A percentile compares a stretch with the other conserved stretches of the same genome.
phyloP scores from a whole-genome alignment of 75 land plant species.

The Sequoia sempervirens region DNA sequence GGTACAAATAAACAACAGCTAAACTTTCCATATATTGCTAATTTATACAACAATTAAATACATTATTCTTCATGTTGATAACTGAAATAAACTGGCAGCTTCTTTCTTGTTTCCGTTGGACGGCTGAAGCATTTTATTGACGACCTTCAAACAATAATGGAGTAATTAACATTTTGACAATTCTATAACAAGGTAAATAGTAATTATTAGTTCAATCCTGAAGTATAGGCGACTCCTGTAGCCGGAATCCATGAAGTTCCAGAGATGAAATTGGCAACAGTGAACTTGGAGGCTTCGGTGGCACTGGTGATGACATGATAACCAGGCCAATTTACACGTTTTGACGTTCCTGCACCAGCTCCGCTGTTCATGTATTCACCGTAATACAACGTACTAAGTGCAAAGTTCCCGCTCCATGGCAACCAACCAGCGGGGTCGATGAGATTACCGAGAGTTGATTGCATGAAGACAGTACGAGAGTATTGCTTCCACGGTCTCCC shows the following conservation, averaged over 20 bases:
- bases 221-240: not conserved
- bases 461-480: conserved; percentile 9
- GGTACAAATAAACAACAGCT: too few species aligned
- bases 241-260: conserved; percentile 4
- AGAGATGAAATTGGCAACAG: not conserved
- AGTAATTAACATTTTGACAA: too few species aligned
- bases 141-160: not conserved
- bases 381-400: not conserved
- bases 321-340: not conserved
- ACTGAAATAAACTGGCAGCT: too few species aligned
- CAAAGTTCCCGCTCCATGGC: not conserved
- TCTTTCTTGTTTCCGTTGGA: too few species aligned
- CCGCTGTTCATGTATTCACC: conserved; percentile 4
- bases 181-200: not conserved
- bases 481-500: conserved; percentile 11
- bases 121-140: not conserved
- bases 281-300: not conserved
- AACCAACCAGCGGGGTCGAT: conserved; percentile 4
- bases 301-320: not conserved
- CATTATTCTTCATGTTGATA: too few species aligned
- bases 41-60: too few species aligned
- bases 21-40: too few species aligned
- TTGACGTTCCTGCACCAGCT: not conserved
- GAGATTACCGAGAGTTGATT: not conserved
- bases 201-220: not conserved